Percentiles rank a stretch among this genome's conserved stretches.
Conservation (phyloP, 495 filamentous ascomycete genomes). For the Opeltia flavorubescens region DNA sequence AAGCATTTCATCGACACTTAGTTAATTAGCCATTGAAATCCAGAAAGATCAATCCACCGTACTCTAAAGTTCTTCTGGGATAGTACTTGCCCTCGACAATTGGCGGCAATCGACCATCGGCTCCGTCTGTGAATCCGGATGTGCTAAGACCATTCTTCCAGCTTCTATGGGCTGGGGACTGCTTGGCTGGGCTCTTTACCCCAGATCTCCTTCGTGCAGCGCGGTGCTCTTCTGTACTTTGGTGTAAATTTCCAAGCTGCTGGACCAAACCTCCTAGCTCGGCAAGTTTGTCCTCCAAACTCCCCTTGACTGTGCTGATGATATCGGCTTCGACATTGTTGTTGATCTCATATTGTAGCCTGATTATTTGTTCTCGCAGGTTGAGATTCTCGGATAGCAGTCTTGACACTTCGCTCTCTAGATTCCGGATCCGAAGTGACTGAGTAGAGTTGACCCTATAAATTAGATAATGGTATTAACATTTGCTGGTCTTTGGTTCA, state of each 20-base stretch:
- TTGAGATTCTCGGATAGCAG: conserved; percentile 78
- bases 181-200: conserved; percentile 4
- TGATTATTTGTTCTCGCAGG: conserved; percentile 63
- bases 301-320: conserved; percentile 51
- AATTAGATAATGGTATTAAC: not conserved
- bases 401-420: conserved; percentile 74
- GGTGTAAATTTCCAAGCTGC: conserved; percentile 39
- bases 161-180: conserved; percentile 27
- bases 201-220: conserved; percentile 2
- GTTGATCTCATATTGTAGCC: conserved; percentile 52
- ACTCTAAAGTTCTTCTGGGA: conserved; percentile 63
- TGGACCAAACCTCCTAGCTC: conserved; percentile 53
- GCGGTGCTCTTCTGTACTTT: not conserved
- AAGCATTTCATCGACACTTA: conserved; percentile 29
- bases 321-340: conserved; percentile 40
- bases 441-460: conserved; percentile 72
- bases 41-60: conserved; percentile 16
- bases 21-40: conserved; percentile 9
- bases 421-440: conserved; percentile 70
- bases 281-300: conserved; percentile 52
- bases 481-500: conserved; percentile 11
- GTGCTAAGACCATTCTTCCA: conserved; percentile 28
- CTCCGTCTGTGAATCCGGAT: conserved; percentile 34
- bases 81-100: conserved; percentile 75
- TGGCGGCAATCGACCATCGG: conserved; percentile 59